Evolutionary conservation across 2,329 filamentous ascomycete genomes (phyloP).

Genomic region (Fusarium sp.): DNA sequence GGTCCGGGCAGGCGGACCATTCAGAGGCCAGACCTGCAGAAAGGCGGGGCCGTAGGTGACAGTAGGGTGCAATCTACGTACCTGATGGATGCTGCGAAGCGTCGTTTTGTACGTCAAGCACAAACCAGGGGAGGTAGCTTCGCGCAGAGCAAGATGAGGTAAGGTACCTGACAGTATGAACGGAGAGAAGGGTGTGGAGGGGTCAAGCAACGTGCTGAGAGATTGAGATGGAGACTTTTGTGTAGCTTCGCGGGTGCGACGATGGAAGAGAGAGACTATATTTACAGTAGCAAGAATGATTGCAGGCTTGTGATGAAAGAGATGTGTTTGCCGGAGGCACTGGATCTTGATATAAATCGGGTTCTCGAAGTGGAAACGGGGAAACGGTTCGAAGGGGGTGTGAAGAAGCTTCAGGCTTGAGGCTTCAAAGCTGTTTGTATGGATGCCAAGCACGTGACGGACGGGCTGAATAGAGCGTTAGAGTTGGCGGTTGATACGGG

Average conservation of each 20-base stretch:
- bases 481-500: conserved; percentile 17
- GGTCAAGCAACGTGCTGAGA: conserved; percentile 1
- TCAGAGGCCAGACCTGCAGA: conserved; percentile 43
- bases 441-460: conserved; percentile 36
- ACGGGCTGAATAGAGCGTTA: conserved; percentile 26
- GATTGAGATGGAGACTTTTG: conserved; percentile 11
- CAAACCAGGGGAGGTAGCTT: conserved; percentile 23
- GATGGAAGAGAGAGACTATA: not conserved
- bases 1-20: conserved; percentile 49
- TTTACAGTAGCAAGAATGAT: not conserved
- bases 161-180: conserved; percentile 17
- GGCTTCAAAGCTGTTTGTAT: conserved; percentile 19
- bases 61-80: conserved; percentile 31
- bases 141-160: not conserved
- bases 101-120: conserved; percentile 29
- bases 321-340: conserved; percentile 2
- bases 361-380: conserved; percentile 1
- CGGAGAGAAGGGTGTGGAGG: conserved; percentile 11
- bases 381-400: conserved; percentile 21
- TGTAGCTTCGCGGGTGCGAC: conserved; percentile 8
- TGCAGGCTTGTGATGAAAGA: not conserved
- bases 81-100: conserved; percentile 19
- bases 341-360: conserved; percentile 30
- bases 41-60: conserved; percentile 14
- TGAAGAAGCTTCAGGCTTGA: conserved; percentile 5